A percentile compares a stretch with the other conserved stretches of the same genome.
Conservation (phyloP, 2,329 filamentous ascomycete species). For the Hypoxylon rubiginosum region DNA sequence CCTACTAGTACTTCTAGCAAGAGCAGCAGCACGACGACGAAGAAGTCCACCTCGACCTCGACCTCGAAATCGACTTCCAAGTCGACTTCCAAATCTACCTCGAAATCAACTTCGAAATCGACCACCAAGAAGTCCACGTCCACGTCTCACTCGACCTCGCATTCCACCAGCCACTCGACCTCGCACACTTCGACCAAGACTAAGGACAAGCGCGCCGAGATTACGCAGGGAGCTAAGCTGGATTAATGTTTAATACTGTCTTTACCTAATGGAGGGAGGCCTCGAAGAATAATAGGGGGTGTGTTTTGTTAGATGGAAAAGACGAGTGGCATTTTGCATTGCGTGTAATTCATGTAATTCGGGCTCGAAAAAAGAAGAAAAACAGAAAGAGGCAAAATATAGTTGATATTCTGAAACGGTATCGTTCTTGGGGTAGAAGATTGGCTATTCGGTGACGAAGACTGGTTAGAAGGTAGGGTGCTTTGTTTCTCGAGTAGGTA, state of each 20-base stretch:
- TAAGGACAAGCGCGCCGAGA: constrained; percentile 23
- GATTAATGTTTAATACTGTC: background rate
- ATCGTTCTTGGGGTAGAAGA: background rate
- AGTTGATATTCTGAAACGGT: background rate
- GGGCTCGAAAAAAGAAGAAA: background rate
- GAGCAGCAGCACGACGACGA: constrained; percentile 36
- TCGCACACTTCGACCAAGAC: constrained; percentile 22
- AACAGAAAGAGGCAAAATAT: too few relatives aligned
- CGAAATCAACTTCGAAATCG: constrained; percentile 8
- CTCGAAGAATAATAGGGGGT: background rate
- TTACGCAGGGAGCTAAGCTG: constrained; percentile 22
- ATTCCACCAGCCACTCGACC: constrained; percentile 31
- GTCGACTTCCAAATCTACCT: constrained; percentile 24
- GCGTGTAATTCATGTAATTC: background rate
- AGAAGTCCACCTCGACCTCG: constrained; percentile 28
- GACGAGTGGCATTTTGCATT: background rate
- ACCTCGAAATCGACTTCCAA: constrained; percentile 39
- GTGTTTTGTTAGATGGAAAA: background rate
- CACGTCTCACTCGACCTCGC: constrained; percentile 23
- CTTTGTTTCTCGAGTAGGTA: background rate
- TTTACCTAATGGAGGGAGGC: constrained; percentile 4
- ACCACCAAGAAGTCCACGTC: constrained; percentile 20
- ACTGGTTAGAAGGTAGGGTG: background rate
- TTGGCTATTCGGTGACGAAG: background rate
- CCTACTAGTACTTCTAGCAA: constrained; percentile 36